Percentiles rank a stretch among this genome's conserved stretches.
Conservation (phyloP, 306 rosid genomes). For the Crotalaria pallida region DNA sequence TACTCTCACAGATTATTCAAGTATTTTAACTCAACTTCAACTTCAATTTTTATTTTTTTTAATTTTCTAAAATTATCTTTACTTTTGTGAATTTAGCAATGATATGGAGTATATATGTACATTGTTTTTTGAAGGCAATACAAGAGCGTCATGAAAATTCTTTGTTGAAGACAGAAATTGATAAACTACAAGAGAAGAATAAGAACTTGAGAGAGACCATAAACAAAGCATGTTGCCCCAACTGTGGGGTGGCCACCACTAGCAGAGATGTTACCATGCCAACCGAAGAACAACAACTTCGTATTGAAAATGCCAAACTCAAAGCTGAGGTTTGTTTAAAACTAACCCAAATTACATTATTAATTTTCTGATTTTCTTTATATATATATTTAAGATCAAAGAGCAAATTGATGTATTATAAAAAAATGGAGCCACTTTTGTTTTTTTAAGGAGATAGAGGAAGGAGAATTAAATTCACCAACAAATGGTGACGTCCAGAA, state of each 20-base stretch:
- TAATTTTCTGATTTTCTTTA: background rate
- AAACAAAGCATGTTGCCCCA: constrained; percentile 79
- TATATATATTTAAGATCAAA: too few species aligned
- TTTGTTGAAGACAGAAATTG: constrained; percentile 78
- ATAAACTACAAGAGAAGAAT: constrained; percentile 73
- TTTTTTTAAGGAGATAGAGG: too few species aligned
- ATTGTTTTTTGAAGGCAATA: constrained; percentile 52
- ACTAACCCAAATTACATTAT: background rate
- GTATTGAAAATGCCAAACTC: constrained; percentile 87
- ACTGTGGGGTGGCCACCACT: constrained; percentile 70
- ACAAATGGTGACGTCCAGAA: too few species aligned
- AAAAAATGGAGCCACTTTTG: too few species aligned
- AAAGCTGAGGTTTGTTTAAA: constrained; percentile 71
- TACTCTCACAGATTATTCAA: background rate
- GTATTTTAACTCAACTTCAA: background rate
- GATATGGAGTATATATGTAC: background rate
- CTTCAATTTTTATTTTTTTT: background rate
- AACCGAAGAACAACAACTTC: constrained; percentile 79
- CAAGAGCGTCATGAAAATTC: constrained; percentile 97
- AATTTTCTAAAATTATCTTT: background rate
- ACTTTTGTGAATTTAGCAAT: background rate
- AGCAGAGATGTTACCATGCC: constrained; percentile 51
- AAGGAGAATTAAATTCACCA: too few species aligned
- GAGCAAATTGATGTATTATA: too few species aligned
- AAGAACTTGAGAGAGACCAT: constrained; percentile 61